These are phyloP conservation scores for Backusella liffmaniae DNA, from an alignment of 192 early-diverging fungal species.

Conservation along the genomic window DNA sequence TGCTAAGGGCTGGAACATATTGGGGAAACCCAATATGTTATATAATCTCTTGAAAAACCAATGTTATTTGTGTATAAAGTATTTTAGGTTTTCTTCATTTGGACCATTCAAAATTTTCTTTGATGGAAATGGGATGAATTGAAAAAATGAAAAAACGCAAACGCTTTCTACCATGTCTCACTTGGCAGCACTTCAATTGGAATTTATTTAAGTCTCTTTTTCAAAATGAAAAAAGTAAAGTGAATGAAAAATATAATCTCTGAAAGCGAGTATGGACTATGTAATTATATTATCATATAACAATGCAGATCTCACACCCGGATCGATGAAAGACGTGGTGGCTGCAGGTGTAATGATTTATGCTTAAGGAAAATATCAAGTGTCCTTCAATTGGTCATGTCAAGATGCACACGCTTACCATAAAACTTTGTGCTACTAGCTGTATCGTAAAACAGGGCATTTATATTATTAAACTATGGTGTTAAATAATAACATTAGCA, in stretches of 20 bases:
- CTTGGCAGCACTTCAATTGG: too few relatives aligned
- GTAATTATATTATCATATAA: not conserved
- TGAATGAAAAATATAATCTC: not conserved
- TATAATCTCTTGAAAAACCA: too few relatives aligned
- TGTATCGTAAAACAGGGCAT: not conserved
- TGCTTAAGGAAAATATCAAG: not conserved
- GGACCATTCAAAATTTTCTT: too few relatives aligned
- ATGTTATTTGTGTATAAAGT: too few relatives aligned
- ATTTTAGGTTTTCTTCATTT: too few relatives aligned
- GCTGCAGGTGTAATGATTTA: not conserved
- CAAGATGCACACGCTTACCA: not conserved
- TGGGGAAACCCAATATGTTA: too few relatives aligned
- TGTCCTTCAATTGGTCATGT: conserved; percentile 2
- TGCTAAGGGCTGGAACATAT: too few relatives aligned
- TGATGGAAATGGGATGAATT: too few relatives aligned
- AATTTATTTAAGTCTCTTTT: too few relatives aligned
- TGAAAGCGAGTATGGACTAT: not conserved
- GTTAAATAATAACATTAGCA: not conserved
- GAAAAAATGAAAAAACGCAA: too few relatives aligned
- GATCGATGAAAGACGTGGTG: not conserved
- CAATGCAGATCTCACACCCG: not conserved
- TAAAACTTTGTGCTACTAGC: not conserved
- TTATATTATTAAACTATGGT: not conserved
- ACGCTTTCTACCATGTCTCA: too few relatives aligned
- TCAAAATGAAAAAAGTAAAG: not conserved